Base-by-base conservation (phyloP, 208 protist genomes). In the Trypanosoma theileri region DNA sequence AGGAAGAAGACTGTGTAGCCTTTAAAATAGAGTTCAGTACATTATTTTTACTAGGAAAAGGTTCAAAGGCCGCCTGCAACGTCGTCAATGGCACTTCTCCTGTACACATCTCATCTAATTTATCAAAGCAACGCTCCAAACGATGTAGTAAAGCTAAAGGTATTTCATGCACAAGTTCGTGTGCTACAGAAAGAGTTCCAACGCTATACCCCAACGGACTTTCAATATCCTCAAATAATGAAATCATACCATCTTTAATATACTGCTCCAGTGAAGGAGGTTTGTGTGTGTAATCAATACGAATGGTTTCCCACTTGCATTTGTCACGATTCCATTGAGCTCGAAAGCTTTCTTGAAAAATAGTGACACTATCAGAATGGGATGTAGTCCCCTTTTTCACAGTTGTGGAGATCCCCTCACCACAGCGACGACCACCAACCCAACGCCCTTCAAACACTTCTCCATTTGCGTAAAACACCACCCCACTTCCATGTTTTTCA, bases 371-470 rank as follows among this genome's bases (percentile, higher is more conserved):
- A 24, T 17, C 26, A 41, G 17, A 19, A 45, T 35, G 19, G 11
- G 40, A 11, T 28, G 8, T n/a, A 19, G 3, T 26, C 13, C 56
- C 0, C 4, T 28, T 24, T 28, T 50, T 22, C 21, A 51, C 19
- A 45, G 10, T 61, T 19, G 55, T 66, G 16, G 57, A 45, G 24
- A 72, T 46, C 46, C 73, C 68, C n/a, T 50, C 22, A n/a, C 73
- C 73, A 10, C 55, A 28, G 16, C 73, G 73, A 62, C 66, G 48
- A 24, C 73, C 73, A 35, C 52, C 21, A 0, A 52, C 68, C 73
- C 73, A 80, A 48, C 35, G 16, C 31, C 72, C 72, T n/a, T 80
- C 71, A 59, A 79, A 79, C n/a, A 78, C 61, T 59, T 78, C 73
- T 31, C 68, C 73, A 65, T 78, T 78, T 28, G 9, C 64, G 45